Evolutionary conservation across 352 stramenopile genomes (phyloP).

Genomic region (Peronospora belbahrii): DNA sequence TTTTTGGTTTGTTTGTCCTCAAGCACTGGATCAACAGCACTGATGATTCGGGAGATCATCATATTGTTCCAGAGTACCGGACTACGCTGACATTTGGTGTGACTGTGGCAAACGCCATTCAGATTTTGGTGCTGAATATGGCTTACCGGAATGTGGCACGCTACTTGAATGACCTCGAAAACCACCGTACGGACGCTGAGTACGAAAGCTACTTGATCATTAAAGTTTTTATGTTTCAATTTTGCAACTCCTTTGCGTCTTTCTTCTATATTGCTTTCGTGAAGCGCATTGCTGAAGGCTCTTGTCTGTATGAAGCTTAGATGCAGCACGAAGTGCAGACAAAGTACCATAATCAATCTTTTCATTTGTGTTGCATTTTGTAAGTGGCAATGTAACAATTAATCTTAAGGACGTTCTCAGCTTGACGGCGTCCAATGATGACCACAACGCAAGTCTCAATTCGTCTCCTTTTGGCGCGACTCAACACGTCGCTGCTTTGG

Average conservation of each 20-base stretch:
- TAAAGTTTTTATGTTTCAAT: slow-evolving; percentile 98
- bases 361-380: not conserved
- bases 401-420: too few species aligned
- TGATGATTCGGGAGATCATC: slow-evolving; percentile 20
- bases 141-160: slow-evolving; percentile 87
- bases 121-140: slow-evolving; percentile 92
- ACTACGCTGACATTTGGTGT: slow-evolving; percentile 35
- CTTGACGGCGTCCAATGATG: slow-evolving; percentile 16
- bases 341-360: too few species aligned
- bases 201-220: slow-evolving; percentile 92
- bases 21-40: slow-evolving; percentile 68
- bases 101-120: slow-evolving; percentile 72
- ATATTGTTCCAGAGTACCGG: slow-evolving; percentile 36
- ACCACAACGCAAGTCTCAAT: not conserved
- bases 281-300: slow-evolving; percentile 42
- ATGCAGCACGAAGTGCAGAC: too few species aligned
- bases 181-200: slow-evolving; percentile 85
- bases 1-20: slow-evolving; percentile 61
- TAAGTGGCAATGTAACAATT: slow-evolving; percentile 3
- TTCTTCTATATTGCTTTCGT: slow-evolving; percentile 93
- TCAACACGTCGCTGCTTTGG: slow-evolving; percentile 11
- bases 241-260: slow-evolving; percentile 96
- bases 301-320: slow-evolving; percentile 68
- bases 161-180: slow-evolving; percentile 91
- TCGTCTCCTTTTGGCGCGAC: slow-evolving; percentile 3